Conservation (phyloP, 306 rosid genomes). For the Rosa persica region DNA sequence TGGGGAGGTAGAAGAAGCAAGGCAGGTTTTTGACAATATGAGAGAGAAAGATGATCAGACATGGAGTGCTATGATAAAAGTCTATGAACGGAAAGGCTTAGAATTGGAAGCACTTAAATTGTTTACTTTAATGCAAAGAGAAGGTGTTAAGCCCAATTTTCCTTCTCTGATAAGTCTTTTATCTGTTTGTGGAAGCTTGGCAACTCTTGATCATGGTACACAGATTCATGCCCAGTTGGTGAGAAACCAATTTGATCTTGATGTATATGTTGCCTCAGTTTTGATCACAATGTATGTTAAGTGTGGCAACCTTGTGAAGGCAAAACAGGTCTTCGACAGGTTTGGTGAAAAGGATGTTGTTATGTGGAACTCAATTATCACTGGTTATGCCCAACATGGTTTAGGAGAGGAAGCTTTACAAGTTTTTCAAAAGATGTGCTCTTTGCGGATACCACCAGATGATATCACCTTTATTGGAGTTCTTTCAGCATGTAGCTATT, state of each 20-base stretch:
- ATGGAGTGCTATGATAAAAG: constrained; percentile 16
- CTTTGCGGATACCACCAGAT: constrained; percentile 41
- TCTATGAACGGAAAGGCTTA: constrained; percentile 8
- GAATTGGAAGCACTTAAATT: constrained; percentile 34
- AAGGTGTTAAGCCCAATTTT: constrained; percentile 40
- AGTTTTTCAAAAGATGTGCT: constrained; percentile 51
- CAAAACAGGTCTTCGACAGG: constrained; percentile 43
- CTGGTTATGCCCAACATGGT: constrained; percentile 69
- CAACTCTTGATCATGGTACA: constrained; percentile 8
- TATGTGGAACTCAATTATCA: constrained; percentile 69
- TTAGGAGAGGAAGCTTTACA: constrained; percentile 51
- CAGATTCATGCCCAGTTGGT: constrained; percentile 18
- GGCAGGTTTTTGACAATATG: constrained; percentile 3
- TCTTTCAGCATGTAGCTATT: constrained; percentile 52
- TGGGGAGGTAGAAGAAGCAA: constrained; percentile 7
- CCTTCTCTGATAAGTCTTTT: constrained; percentile 12
- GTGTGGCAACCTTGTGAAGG: constrained; percentile 57
- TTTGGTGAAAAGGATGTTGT: constrained; percentile 48
- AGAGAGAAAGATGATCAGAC: constrained; percentile 8
- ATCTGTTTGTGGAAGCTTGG: constrained; percentile 14
- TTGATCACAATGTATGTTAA: constrained; percentile 60
- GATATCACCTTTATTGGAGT: constrained; percentile 63
- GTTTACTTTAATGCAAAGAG: constrained; percentile 53
- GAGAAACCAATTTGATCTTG: constrained; percentile 10
- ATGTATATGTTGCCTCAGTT: constrained; percentile 39